Conservation (phyloP, 768 basidiomycete species). For the Lepiota brunneoincarnata region DNA sequence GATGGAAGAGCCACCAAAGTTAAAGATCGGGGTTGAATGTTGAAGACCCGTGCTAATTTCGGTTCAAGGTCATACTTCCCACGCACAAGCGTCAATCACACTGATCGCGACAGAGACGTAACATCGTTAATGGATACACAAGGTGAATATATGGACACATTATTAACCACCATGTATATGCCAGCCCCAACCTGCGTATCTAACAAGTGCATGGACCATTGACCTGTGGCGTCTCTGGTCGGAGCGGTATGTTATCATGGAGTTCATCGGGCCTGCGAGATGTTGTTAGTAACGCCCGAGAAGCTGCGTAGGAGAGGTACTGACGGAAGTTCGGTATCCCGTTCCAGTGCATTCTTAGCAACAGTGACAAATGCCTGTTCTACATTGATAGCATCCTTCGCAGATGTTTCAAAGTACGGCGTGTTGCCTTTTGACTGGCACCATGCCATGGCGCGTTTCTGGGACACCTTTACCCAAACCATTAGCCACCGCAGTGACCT, state of each 20-base stretch:
- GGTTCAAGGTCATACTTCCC: background rate
- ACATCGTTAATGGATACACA: background rate
- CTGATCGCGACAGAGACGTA: too few relatives aligned
- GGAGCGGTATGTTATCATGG: slow-evolving; percentile 9
- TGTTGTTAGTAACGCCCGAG: background rate
- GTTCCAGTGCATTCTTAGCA: slow-evolving; percentile 96
- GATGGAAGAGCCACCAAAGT: too few relatives aligned
- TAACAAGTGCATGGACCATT: slow-evolving; percentile 5
- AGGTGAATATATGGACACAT: background rate
- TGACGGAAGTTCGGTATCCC: slow-evolving; percentile 70
- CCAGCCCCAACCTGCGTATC: background rate
- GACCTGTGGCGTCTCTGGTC: slow-evolving; percentile 8
- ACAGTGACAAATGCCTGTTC: slow-evolving; percentile 99
- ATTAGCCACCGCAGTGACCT: background rate
- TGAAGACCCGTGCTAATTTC: slow-evolving; percentile 1
- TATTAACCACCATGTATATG: background rate
- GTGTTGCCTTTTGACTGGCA: slow-evolving; percentile 99
- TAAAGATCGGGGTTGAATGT: too few relatives aligned
- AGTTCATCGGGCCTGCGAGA: slow-evolving; percentile 7
- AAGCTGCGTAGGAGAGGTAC: background rate
- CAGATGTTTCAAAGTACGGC: slow-evolving; percentile 99
- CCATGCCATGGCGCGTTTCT: slow-evolving; percentile 99
- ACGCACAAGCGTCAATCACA: too few relatives aligned
- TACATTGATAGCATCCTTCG: slow-evolving; percentile 99
- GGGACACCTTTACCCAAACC: slow-evolving; percentile 70